A percentile compares a stretch with the other conserved stretches of the same genome.
These are phyloP conservation scores for Eimeria tenella DNA, from an alignment of 169 alveolate species.

Conservation along the genomic window DNA sequence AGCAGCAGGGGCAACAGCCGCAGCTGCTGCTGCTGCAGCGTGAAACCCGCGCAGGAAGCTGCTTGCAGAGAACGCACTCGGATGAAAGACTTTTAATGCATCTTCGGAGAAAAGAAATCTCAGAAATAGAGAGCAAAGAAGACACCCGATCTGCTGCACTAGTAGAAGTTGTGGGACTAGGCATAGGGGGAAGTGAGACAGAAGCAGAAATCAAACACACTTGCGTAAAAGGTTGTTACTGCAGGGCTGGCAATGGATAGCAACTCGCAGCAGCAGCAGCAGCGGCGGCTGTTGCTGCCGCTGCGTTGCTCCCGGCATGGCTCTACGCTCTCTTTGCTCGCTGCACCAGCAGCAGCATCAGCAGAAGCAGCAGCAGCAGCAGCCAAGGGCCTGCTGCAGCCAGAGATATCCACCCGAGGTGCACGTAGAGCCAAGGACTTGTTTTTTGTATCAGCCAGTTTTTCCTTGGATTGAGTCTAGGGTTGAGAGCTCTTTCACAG, in stretches of 20 bases:
- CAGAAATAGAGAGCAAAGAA: background rate
- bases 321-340: background rate
- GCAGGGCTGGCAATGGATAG: background rate
- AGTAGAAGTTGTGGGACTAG: constrained; percentile 11
- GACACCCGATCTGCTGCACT: background rate
- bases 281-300: background rate
- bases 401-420: background rate
- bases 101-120: background rate
- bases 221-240: background rate
- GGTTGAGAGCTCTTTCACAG: background rate
- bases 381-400: background rate
- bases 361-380: background rate
- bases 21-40: background rate
- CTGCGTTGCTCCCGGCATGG: background rate
- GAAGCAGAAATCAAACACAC: background rate
- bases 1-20: background rate
- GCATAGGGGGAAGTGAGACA: background rate
- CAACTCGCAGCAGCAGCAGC: background rate
- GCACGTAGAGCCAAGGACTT: background rate
- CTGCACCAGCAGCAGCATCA: background rate
- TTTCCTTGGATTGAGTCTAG: background rate
- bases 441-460: background rate
- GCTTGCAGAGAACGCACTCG: background rate
- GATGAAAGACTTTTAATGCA: background rate
- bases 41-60: background rate